Evolutionary conservation across 73 alveolate genomes (phyloP).

Genomic region (Paramecium caudatum): DNA sequence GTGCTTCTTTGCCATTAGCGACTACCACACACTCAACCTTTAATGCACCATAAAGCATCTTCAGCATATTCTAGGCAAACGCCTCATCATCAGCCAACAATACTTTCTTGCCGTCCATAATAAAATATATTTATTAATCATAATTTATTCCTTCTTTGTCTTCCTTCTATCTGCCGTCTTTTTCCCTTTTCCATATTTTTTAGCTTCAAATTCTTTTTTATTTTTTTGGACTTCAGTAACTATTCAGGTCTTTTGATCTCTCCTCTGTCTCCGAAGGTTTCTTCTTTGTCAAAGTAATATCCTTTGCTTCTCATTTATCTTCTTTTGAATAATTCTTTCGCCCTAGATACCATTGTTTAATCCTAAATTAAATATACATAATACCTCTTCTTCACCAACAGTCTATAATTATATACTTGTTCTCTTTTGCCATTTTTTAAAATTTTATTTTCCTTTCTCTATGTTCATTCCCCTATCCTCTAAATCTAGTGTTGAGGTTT

Average conservation of each 20-base stretch:
- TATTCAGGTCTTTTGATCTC: constrained; percentile 63
- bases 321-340: constrained; percentile 74
- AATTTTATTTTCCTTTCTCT: constrained; percentile 80
- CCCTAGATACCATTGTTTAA: constrained; percentile 76
- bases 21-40: constrained; percentile 60
- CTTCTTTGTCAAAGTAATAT: constrained; percentile 54
- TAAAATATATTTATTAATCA: constrained; percentile 45
- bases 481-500: constrained; percentile 78
- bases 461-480: constrained; percentile 79
- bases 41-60: constrained; percentile 45
- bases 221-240: constrained; percentile 72
- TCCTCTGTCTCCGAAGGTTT: constrained; percentile 16
- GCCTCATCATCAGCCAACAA: constrained; percentile 66
- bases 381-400: constrained; percentile 85
- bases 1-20: constrained; percentile 56
- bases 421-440: constrained; percentile 87
- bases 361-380: constrained; percentile 46
- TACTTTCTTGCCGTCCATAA: constrained; percentile 63
- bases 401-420: constrained; percentile 81
- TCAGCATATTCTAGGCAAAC: neutral
- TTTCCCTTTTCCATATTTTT: constrained; percentile 76
- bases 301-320: constrained; percentile 78
- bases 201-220: constrained; percentile 68
- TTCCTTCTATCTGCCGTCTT: constrained; percentile 46
- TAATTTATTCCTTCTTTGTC: constrained; percentile 33